A percentile compares a stretch with the other conserved stretches of the same genome.
These are phyloP conservation scores for Rostrohypoxylon terebratum DNA, from an alignment of 495 filamentous ascomycete genomes.

Conservation along the genomic window DNA sequence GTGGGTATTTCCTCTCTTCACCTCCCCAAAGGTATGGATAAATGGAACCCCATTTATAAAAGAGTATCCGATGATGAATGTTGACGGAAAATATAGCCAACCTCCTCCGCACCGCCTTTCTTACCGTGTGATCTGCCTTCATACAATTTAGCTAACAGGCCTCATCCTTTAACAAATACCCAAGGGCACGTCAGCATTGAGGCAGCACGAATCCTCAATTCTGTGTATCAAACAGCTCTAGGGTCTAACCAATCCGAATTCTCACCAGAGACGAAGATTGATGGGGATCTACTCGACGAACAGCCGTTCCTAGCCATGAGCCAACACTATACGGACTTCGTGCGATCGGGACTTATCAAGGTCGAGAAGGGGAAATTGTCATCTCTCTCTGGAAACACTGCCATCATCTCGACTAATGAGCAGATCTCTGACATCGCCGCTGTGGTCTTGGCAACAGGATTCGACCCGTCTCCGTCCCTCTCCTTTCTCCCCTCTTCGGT, in stretches of 20 bases:
- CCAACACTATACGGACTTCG: slow-evolving; percentile 78
- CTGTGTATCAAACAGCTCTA: slow-evolving; percentile 65
- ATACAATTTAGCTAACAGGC: slow-evolving; percentile 74
- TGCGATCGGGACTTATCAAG: slow-evolving; percentile 72
- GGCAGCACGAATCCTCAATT: slow-evolving; percentile 63
- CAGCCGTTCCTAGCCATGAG: slow-evolving; percentile 75
- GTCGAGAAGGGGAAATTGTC: slow-evolving; percentile 58
- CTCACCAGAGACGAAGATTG: slow-evolving; percentile 50
- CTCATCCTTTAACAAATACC: slow-evolving; percentile 65
- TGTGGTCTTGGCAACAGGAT: slow-evolving; percentile 83
- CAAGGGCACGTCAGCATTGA: slow-evolving; percentile 70
- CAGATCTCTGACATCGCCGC: slow-evolving; percentile 68
- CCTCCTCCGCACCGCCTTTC: slow-evolving; percentile 66
- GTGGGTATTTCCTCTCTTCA: slow-evolving; percentile 77
- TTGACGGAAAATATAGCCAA: slow-evolving; percentile 48
- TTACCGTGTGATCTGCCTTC: slow-evolving; percentile 80
- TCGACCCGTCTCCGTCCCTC: slow-evolving; percentile 70
- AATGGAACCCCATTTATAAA: neutral
- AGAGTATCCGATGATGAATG: neutral
- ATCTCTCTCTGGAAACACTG: slow-evolving; percentile 47
- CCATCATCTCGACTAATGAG: slow-evolving; percentile 52
- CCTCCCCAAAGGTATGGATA: slow-evolving; percentile 59
- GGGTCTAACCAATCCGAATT: slow-evolving; percentile 73
- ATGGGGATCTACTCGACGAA: slow-evolving; percentile 47
- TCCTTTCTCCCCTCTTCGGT: slow-evolving; percentile 69